Evolutionary conservation across 129 eudicot species (phyloP).

Genomic region (Cynara cardunculus): DNA sequence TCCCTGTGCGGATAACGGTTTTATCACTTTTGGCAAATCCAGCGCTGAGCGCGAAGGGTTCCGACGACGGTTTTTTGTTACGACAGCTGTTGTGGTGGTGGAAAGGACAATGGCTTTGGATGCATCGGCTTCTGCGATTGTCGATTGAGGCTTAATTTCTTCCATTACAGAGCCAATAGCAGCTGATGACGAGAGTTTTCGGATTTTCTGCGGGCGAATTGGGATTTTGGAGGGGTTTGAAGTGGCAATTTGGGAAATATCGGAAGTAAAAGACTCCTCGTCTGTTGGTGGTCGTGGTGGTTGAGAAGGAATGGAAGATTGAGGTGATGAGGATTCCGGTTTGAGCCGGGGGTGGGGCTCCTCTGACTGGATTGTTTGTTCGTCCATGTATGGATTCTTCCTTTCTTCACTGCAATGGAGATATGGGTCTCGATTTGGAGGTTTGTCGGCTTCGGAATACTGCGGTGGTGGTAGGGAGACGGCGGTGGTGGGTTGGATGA

Average conservation of each 20-base stretch:
- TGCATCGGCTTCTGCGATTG: constrained; percentile 32
- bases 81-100: constrained; percentile 23
- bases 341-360: constrained; percentile 21
- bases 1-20: constrained; percentile 50
- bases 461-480: neutral
- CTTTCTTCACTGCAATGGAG: neutral
- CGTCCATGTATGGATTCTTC: constrained; percentile 33
- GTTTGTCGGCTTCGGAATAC: neutral
- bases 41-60: constrained; percentile 34
- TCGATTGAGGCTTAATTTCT: constrained; percentile 1
- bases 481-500: constrained; percentile 5
- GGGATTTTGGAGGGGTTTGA: constrained; percentile 80
- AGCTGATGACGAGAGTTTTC: constrained; percentile 52
- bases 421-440: neutral
- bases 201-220: constrained; percentile 82
- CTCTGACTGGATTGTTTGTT: constrained; percentile 32
- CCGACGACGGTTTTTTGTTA: constrained; percentile 38
- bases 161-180: neutral
- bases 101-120: constrained; percentile 27
- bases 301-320: constrained; percentile 25
- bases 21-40: constrained; percentile 36
- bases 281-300: constrained; percentile 16
- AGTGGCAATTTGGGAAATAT: constrained; percentile 29
- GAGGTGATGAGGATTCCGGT: constrained; percentile 26
- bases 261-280: constrained; percentile 1